These are phyloP conservation scores for Acanthamoeba sp. DNA, from an alignment of 208 protist genomes.

Conservation along the genomic window DNA sequence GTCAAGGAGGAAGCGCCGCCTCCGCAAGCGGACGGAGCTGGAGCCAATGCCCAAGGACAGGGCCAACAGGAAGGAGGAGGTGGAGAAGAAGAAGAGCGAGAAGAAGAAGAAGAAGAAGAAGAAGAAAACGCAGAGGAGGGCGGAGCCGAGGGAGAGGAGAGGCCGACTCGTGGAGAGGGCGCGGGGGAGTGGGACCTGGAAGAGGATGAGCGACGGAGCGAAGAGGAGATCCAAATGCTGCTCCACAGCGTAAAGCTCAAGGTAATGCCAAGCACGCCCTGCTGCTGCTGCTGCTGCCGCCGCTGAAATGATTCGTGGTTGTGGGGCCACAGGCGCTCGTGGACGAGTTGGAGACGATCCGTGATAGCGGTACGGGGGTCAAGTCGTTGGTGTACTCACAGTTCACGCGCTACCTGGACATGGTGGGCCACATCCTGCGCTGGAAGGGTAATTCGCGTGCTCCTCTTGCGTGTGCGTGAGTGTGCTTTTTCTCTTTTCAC, in stretches of 20 bases:
- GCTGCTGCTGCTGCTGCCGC: too few relatives aligned
- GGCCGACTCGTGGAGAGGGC: not conserved
- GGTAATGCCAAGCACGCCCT: not conserved
- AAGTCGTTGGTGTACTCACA: constrained; percentile 98
- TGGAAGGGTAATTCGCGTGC: too few relatives aligned
- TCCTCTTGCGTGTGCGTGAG: too few relatives aligned
- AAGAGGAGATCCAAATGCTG: not conserved
- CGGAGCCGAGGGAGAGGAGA: not conserved
- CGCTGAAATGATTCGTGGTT: too few relatives aligned
- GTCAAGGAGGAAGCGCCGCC: not conserved
- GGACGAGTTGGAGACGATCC: constrained; percentile 12
- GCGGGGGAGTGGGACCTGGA: not conserved
- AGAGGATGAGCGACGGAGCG: not conserved
- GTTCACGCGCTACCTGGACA: constrained; percentile 98
- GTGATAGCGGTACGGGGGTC: constrained; percentile 26
- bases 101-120: not conserved
- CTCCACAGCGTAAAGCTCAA: not conserved
- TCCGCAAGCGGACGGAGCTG: not conserved
- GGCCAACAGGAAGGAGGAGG: not conserved
- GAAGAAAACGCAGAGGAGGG: not conserved
- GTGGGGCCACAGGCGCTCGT: not conserved
- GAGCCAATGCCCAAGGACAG: not conserved
- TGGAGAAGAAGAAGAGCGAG: not conserved
- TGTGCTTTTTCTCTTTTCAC: constrained; percentile 84
- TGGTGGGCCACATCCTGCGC: constrained; percentile 90